Evolutionary conservation across 225 moss, liverwort and hornwort genomes (phyloP).

Genomic region (Physcomitrellopsis africana): DNA sequence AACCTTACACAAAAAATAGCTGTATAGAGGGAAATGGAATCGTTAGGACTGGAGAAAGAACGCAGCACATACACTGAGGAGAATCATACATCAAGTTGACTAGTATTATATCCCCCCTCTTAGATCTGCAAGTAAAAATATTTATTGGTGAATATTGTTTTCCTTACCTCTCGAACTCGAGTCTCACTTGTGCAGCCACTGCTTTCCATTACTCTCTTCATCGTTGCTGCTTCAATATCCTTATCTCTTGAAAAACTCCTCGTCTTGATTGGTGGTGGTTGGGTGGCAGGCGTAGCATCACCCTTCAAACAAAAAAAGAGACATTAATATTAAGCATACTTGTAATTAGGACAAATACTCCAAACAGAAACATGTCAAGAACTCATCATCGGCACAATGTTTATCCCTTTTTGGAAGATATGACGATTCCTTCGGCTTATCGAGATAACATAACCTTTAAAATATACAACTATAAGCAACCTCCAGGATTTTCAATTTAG

Average conservation of each 20-base stretch:
- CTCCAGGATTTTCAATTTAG: background rate
- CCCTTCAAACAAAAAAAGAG: slow-evolving; percentile 30
- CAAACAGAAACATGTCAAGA: background rate
- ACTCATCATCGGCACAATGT: background rate
- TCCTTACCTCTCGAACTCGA: slow-evolving; percentile 52
- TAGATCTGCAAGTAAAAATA: background rate
- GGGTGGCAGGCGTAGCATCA: slow-evolving; percentile 54
- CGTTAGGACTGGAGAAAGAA: background rate
- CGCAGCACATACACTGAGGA: background rate
- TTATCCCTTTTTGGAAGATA: background rate
- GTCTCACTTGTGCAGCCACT: slow-evolving; percentile 51
- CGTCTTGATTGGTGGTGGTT: slow-evolving; percentile 72
- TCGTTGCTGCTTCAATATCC: slow-evolving; percentile 24
- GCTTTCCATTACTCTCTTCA: slow-evolving; percentile 59
- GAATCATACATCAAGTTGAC: background rate
- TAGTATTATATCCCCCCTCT: background rate
- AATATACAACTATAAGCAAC: background rate
- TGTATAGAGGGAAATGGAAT: background rate
- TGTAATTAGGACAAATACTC: background rate
- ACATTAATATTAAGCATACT: background rate
- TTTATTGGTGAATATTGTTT: background rate
- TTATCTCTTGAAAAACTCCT: slow-evolving; percentile 27
- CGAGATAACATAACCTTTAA: background rate
- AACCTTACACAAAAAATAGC: background rate
- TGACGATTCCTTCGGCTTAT: background rate